A percentile compares a stretch with the other conserved stretches of the same genome.
phyloP scores from a whole-genome alignment of 179 eudicot genomes.

The Patellifolia procumbens region DNA sequence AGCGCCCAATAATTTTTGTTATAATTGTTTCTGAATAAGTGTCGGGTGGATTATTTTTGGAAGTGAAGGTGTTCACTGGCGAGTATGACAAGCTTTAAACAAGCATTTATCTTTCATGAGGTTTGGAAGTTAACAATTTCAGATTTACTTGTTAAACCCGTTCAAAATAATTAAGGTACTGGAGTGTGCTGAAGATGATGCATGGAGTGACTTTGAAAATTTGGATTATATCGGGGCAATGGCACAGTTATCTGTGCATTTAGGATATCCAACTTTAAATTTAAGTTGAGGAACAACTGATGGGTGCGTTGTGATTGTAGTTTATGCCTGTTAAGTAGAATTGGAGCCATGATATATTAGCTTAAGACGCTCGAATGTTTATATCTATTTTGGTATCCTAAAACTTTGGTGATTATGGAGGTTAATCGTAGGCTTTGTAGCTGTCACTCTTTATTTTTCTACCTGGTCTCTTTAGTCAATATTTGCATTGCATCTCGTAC shows the following conservation, averaged over 20 bases:
- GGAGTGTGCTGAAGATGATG: no score
- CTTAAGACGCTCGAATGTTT: neutral
- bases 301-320: neutral
- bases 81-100: neutral
- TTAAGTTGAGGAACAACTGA: no score
- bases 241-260: no score
- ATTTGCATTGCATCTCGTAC: no score
- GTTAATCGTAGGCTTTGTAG: neutral
- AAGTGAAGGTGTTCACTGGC: neutral
- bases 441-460: neutral
- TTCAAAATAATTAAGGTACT: neutral
- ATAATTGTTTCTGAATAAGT: neutral
- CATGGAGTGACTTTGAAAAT: neutral
- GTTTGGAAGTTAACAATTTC: neutral
- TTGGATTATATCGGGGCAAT: neutral
- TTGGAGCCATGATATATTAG: neutral
- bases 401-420: neutral
- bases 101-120: neutral
- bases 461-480: neutral
- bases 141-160: neutral
- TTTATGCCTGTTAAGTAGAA: neutral
- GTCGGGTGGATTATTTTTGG: neutral
- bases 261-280: no score
- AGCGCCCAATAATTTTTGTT: neutral
- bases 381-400: neutral